Conservation (phyloP, 345 rosid species). For the Raphanus sativus region DNA sequence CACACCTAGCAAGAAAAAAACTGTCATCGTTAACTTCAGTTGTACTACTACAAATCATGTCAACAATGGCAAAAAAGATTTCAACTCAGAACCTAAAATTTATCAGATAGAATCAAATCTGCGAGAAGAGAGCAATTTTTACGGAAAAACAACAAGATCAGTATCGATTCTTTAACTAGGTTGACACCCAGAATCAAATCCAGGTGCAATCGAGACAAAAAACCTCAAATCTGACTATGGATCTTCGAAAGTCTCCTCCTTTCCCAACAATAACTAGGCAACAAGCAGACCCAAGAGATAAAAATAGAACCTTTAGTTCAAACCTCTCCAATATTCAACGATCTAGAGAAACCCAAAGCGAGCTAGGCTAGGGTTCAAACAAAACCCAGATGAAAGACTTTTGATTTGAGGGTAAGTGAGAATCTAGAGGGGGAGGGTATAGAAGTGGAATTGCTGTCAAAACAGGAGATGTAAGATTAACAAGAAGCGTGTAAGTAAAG, state of each 20-base stretch:
- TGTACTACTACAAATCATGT: constrained; percentile 11
- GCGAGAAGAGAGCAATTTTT: background rate
- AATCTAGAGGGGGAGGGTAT: constrained; percentile 20
- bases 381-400: constrained; percentile 20
- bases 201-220: background rate
- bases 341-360: constrained; percentile 12
- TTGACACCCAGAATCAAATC: constrained; percentile 20
- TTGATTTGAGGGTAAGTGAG: background rate
- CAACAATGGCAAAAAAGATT: background rate
- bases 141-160: background rate
- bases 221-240: constrained; percentile 30
- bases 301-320: constrained; percentile 36
- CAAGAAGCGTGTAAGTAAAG: constrained; percentile 34
- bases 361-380: constrained; percentile 35
- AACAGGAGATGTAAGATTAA: background rate
- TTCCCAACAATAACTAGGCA: constrained; percentile 33
- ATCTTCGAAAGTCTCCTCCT: constrained; percentile 35
- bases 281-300: constrained; percentile 35
- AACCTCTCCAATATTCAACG: background rate
- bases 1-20: constrained; percentile 19
- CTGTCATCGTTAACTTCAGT: background rate
- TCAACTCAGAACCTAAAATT: constrained; percentile 9
- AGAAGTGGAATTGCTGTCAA: constrained; percentile 8
- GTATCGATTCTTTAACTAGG: constrained; percentile 15
- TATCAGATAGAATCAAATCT: background rate